Base-by-base conservation (phyloP, 2,329 filamentous ascomycete species). In the Fusarium sp. region DNA sequence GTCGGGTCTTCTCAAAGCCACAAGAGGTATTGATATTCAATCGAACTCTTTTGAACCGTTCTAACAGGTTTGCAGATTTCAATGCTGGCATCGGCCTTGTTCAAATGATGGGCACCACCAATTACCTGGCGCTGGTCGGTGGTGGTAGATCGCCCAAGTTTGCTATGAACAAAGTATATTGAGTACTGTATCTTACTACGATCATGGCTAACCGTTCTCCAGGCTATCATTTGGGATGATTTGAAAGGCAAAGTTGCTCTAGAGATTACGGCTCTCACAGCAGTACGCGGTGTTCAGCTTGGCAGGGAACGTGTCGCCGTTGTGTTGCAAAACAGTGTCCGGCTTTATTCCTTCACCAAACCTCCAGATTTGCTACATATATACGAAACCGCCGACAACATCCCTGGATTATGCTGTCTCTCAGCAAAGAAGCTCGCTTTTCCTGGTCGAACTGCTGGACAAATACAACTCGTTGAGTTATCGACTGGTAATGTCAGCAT, bases 161-260 rank as follows among this genome's bases (percentile, higher is more conserved):
- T 74, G 90, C 93, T 16, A 91, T 91, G 77, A 97, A 94, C 81
- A 97, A 97, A 84, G 93, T 90, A 74, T 8, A 11, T 74, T 55
- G 13, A 30, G 26, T 25, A 14, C 12, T 7, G 16, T 8, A 37
- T 14, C 11, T 13, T n/a, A 26, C 9, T 46, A 9, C 14, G 11
- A 31, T 4, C 34, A n/a, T 25, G 7, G 28, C 64, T 75, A 18
- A 58, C 37, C 30, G 1, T n/a, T 7, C 59, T 71, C 25, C 60
- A 91, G 88, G 86, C 94, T 50, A 90, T 97, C 70, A 92, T 98
- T 74, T 98, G 94, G 94, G 94, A 99, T 79, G 93, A 97, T 75
- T 86, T 89, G 65, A 92, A 92, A 71, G 89, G 91, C 66, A 91
- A 90, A 70, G 80, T 84, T 11, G 89, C 91, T 10, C 85, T 93